These are phyloP conservation scores for Tuber melanosporum DNA, from an alignment of 495 filamentous ascomycete genomes.

Conservation along the genomic window DNA sequence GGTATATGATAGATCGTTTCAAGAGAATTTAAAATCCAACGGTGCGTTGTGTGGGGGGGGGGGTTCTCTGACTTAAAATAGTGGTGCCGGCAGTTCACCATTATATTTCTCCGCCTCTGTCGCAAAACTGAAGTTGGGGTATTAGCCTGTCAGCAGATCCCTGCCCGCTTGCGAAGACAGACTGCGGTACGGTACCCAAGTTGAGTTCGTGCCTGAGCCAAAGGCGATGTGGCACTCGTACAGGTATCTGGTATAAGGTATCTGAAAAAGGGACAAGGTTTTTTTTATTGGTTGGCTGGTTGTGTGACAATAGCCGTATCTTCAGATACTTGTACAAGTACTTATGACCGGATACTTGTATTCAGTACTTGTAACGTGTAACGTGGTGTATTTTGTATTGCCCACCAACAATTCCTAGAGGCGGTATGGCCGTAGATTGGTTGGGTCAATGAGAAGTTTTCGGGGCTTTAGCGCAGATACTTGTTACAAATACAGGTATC, in stretches of 20 bases:
- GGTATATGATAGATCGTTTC: neutral
- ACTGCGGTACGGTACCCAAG: too few relatives aligned
- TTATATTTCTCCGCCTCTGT: neutral
- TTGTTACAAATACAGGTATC: too few relatives aligned
- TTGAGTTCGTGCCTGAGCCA: neutral
- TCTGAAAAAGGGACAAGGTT: too few relatives aligned
- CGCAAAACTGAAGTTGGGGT: neutral
- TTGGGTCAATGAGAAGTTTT: neutral
- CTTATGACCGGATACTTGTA: too few relatives aligned
- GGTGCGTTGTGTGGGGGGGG: neutral
- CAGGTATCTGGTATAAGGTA: too few relatives aligned
- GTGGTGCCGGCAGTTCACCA: neutral
- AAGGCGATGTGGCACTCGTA: neutral
- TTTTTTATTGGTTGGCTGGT: too few relatives aligned
- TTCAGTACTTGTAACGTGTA: too few relatives aligned
- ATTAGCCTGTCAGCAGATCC: neutral
- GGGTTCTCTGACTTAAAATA: neutral
- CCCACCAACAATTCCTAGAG: neutral
- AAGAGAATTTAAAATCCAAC: neutral
- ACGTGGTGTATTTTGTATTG: neutral
- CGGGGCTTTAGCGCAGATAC: neutral
- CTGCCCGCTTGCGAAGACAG: neutral
- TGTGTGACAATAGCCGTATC: too few relatives aligned
- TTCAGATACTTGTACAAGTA: too few relatives aligned
- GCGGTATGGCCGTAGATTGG: neutral